These are phyloP conservation scores for Perkinsus marinus DNA, from an alignment of 169 alveolate genomes.

Conservation along the genomic window DNA sequence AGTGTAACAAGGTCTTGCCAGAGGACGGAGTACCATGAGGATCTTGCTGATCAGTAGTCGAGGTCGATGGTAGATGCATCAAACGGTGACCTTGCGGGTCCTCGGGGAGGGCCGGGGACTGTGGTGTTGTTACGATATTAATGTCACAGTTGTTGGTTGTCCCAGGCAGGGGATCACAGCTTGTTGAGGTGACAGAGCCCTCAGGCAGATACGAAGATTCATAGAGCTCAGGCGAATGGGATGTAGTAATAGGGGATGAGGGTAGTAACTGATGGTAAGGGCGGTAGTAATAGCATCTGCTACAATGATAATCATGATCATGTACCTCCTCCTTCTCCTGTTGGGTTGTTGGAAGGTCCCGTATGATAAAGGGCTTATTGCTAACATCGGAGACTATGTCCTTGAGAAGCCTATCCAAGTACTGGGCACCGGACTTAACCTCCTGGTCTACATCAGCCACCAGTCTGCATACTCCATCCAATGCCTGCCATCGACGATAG, in stretches of 20 bases:
- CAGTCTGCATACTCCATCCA: neutral
- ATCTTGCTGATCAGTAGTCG: neutral
- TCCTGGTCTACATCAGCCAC: constrained; percentile 29
- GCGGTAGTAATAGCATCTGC: neutral
- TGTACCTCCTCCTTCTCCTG: neutral
- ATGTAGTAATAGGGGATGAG: neutral
- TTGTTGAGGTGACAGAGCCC: neutral
- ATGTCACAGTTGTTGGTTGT: neutral
- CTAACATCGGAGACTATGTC: constrained; percentile 6
- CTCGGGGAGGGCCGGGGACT: neutral
- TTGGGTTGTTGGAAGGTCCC: neutral
- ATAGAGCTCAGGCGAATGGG: too few species aligned
- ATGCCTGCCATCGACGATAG: too few species aligned
- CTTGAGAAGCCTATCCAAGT: constrained; percentile 24
- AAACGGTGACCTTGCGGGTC: neutral
- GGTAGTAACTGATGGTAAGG: neutral
- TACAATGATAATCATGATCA: neutral
- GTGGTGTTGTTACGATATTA: neutral
- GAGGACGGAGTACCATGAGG: neutral
- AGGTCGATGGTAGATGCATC: neutral
- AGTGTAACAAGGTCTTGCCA: neutral
- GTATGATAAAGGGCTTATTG: neutral
- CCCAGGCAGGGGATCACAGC: neutral
- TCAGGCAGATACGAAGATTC: too few species aligned
- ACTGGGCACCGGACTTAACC: constrained; percentile 24